Conservation (phyloP, 108 stramenopile species). For the Stephanodiscus minutulus region DNA sequence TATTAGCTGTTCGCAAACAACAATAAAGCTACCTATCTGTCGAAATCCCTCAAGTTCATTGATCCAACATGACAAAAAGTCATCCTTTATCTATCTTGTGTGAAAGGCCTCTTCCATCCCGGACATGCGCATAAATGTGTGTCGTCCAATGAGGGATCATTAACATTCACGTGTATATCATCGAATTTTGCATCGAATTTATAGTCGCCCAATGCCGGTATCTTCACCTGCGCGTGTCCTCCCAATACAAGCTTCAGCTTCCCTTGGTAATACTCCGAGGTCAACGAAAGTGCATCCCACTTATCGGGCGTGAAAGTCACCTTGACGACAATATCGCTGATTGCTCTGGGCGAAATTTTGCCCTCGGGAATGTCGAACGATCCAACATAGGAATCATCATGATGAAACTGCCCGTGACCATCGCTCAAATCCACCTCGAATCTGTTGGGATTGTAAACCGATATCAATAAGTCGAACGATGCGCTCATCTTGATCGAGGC, state of each 20-base stretch:
- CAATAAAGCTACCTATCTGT: too few species aligned
- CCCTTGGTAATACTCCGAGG: constrained; percentile 76
- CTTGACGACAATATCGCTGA: constrained; percentile 80
- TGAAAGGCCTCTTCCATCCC: constrained; percentile 55
- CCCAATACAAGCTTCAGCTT: constrained; percentile 52
- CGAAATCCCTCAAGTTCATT: too few species aligned
- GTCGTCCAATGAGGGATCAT: constrained; percentile 60
- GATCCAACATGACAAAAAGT: too few species aligned
- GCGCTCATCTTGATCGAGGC: constrained; percentile 67
- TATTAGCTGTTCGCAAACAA: too few species aligned
- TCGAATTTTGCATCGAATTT: constrained; percentile 52
- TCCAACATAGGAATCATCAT: constrained; percentile 71
- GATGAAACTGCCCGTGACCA: constrained; percentile 70
- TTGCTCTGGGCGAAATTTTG: constrained; percentile 58
- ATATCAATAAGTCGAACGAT: constrained; percentile 81
- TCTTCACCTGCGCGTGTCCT: constrained; percentile 37
- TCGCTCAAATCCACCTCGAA: constrained; percentile 66
- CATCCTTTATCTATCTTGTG: background rate
- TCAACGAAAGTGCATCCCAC: constrained; percentile 69
- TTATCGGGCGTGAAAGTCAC: constrained; percentile 73
- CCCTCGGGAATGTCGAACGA: constrained; percentile 73
- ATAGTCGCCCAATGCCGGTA: constrained; percentile 61
- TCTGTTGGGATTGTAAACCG: constrained; percentile 81
- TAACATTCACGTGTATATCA: constrained; percentile 65
- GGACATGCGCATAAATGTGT: constrained; percentile 79